phyloP scores from a whole-genome alignment of 2,329 filamentous ascomycete species.

The Paecilomyces sp. region DNA sequence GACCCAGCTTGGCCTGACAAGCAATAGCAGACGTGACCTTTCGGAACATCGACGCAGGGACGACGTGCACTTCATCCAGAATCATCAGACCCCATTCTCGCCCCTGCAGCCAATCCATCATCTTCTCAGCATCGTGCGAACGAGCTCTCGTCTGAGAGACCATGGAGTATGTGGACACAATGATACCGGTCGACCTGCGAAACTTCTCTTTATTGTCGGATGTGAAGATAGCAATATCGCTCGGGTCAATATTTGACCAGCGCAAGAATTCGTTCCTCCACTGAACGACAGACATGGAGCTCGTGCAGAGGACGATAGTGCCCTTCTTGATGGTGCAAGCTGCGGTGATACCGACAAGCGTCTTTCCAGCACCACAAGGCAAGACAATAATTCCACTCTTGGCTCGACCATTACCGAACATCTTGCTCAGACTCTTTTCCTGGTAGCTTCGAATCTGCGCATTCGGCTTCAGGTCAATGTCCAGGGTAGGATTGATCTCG shows the following conservation, averaged over 20 bases:
- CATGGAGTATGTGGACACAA: constrained; percentile 98
- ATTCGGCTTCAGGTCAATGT: constrained; percentile 85
- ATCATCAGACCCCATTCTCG: constrained; percentile 98
- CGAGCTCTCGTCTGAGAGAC: constrained; percentile 84
- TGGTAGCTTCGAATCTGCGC: constrained; percentile 92
- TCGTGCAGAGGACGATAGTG: constrained; percentile 89
- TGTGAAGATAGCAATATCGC: constrained; percentile 91
- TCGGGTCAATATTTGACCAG: constrained; percentile 96
- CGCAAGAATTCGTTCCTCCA: constrained; percentile 96
- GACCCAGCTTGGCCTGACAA: constrained; percentile 86
- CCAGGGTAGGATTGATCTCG: constrained; percentile 77
- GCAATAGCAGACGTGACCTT: constrained; percentile 90
- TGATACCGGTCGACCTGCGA: constrained; percentile 83
- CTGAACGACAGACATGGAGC: constrained; percentile 95
- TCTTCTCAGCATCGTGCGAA: constrained; percentile 89
- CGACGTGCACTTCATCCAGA: constrained; percentile 94
- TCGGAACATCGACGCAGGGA: constrained; percentile 92
- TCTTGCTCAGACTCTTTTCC: constrained; percentile 95
- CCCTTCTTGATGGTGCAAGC: constrained; percentile 98
- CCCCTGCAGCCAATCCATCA: constrained; percentile 87
- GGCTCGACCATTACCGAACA: constrained; percentile 97
- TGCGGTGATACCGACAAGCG: constrained; percentile 93
- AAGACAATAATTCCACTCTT: constrained; percentile 97
- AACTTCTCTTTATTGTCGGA: constrained; percentile 86
- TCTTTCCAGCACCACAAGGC: constrained; percentile 95